Evolutionary conservation across 2,329 filamentous ascomycete species (phyloP), one percentile per base, ranked within the genome.

Genomic region (Verticillium dahliae): DNA sequence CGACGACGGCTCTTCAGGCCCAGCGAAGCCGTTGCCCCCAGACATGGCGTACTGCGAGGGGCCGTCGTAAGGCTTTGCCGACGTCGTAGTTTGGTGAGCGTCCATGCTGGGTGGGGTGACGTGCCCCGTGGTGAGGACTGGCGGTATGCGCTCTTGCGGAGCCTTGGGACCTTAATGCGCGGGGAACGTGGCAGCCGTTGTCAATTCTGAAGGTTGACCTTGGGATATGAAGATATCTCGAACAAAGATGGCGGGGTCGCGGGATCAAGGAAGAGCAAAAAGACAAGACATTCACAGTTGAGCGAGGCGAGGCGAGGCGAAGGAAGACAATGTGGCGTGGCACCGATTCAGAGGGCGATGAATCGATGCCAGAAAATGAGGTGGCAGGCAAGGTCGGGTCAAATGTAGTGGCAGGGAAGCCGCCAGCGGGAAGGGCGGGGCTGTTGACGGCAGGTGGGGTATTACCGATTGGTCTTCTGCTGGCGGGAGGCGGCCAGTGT

Each of bases 321-420:
- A n/a, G 18, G 22, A n/a, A 31, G 27, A 31, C 27, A 31, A 27
- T 27, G 45, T 52, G 45, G 45, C 45, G 45, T 52, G 45, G 45
- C 45, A 22, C 9, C 45, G 45, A 52, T 18, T 52, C 45, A 52
- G 45, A 9, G 45, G 3, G 18, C 18, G 45, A 52, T 52, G 45
- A 52, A 52, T 52, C 45, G 45, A 27, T 18, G 18, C 10, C 22
- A 11, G 45, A 57, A 57, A 57, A 35, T 57, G 55, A 57, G 55
- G 55, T 57, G 55, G 55, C 55, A 38, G 55, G 55, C 45, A 52
- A 9, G 45, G 15, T 18, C 18, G 45, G 18, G 7, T 18, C 45
- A 58, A 58, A 58, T 58, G 38, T 15, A 41, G 57, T 58, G 57
- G 57, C 57, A 45, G 57, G 57, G 57, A 34, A 45, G 37, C 38